A percentile compares a stretch with the other conserved stretches of the same genome.
Conservation (phyloP, 2,329 filamentous ascomycete genomes). For the Elsinoe arachidis region DNA sequence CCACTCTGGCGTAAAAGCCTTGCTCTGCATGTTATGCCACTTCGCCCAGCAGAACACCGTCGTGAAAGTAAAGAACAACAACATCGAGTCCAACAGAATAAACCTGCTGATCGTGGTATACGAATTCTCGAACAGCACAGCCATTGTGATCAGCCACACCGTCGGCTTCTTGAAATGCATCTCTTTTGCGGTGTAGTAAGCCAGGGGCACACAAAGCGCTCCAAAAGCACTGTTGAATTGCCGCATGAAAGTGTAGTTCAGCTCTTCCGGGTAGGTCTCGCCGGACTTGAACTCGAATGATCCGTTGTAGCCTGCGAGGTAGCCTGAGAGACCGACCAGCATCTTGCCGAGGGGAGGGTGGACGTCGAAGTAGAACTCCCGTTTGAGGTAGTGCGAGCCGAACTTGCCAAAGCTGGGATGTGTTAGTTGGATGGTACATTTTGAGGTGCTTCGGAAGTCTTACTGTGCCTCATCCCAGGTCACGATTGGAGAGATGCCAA, state of each 20-base stretch:
- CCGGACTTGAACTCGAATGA: conserved; percentile 99
- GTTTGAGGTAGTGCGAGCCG: conserved; percentile 96
- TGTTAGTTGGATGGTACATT: not conserved
- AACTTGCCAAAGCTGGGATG: conserved; percentile 77
- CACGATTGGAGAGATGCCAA: conserved; percentile 60
- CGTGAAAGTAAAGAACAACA: conserved; percentile 96
- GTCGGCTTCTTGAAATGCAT: conserved; percentile 76
- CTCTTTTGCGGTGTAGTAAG: conserved; percentile 90
- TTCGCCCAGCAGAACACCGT: conserved; percentile 96
- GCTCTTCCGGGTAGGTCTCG: conserved; percentile 83
- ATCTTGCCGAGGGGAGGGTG: conserved; percentile 97
- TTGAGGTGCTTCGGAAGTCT: conserved; percentile 23
- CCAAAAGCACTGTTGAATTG: conserved; percentile 95
- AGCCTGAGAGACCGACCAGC: conserved; percentile 91
- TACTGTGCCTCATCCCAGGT: conserved; percentile 73
- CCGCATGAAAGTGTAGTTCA: conserved; percentile 98
- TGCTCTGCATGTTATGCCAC: conserved; percentile 80
- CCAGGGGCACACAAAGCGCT: conserved; percentile 81
- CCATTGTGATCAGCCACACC: conserved; percentile 90
- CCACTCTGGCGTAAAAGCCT: conserved; percentile 87
- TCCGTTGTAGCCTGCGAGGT: conserved; percentile 94
- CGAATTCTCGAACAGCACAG: conserved; percentile 98
- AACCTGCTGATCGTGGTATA: conserved; percentile 98
- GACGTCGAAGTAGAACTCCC: conserved; percentile 98
- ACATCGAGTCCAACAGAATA: conserved; percentile 96